These are phyloP conservation scores for Sclerotinia subarctica DNA, from an alignment of 2,329 filamentous ascomycete genomes.

Conservation along the genomic window DNA sequence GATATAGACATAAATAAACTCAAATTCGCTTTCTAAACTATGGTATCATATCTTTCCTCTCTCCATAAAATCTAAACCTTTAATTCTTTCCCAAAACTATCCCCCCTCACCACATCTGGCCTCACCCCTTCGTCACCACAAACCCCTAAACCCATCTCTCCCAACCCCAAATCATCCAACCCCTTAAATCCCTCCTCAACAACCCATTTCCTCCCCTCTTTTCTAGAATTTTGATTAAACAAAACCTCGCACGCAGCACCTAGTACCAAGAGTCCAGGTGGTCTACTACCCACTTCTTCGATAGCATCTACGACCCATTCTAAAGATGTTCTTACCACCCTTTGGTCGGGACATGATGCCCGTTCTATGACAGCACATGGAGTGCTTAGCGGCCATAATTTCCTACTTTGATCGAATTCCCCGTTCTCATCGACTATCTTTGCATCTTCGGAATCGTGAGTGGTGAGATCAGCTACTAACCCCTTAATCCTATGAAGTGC, in stretches of 20 bases:
- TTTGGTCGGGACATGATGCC: conserved; percentile 89
- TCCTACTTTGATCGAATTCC: conserved; percentile 37
- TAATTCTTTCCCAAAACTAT: conserved; percentile 27
- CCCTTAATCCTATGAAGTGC: conserved; percentile 79
- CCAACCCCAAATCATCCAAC: conserved; percentile 50
- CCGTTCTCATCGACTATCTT: conserved; percentile 37
- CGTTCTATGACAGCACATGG: conserved; percentile 92
- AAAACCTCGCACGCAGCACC: conserved; percentile 81
- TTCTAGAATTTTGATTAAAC: conserved; percentile 45
- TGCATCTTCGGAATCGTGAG: conserved; percentile 39
- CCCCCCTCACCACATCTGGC: conserved; percentile 24
- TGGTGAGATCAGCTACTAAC: conserved; percentile 68
- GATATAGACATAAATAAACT: background rate
- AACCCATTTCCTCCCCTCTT: conserved; percentile 64
- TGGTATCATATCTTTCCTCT: background rate
- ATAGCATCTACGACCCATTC: conserved; percentile 76
- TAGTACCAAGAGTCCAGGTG: conserved; percentile 83
- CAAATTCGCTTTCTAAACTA: background rate
- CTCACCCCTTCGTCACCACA: conserved; percentile 20
- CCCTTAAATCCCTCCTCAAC: conserved; percentile 86
- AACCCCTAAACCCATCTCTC: conserved; percentile 25
- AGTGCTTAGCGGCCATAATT: conserved; percentile 69
- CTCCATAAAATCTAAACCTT: conserved; percentile 20
- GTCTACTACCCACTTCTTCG: conserved; percentile 82
- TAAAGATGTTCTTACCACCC: conserved; percentile 85